Base-by-base conservation (phyloP, 2,329 filamentous ascomycete genomes). In the Aspergillus awamori region DNA sequence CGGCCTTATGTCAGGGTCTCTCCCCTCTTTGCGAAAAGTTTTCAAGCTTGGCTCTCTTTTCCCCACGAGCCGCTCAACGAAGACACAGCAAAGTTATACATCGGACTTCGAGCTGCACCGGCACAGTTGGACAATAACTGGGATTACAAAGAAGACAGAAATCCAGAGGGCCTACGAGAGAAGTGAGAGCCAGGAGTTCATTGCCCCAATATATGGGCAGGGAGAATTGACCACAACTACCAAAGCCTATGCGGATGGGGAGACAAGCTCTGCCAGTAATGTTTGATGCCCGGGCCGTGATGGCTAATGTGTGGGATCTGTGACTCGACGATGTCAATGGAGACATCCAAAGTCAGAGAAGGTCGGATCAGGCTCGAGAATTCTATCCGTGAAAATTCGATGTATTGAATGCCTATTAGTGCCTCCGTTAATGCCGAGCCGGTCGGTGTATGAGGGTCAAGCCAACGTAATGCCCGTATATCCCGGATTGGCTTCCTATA, bases 141-240 rank as follows among this genome's bases (percentile, higher is more conserved):
- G 53, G 10, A 60, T 60, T 24, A 54, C 41, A 6, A 62, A 62
- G 57, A 57, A 39, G 28, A 59, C 60, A 0, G 57, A 62, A 53
- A 58, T 62, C 3, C 15, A 36, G 33, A 53, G 57, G 15, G 57
- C 48, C 15, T 41, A 26, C 8, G 57, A 59, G 17, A 13, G 17
- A 15, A 54, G 51, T 26, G 57, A 52, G 17, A 54, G 49, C 24
- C 57, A 54, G 49, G 57, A 54, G 11, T 39, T 20, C n/a, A 59
- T 59, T 30, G 41, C 57, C 20, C 39, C 57, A 20, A 33, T 45
- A 4, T 56, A 56, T 17, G 47, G 47, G n/a, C 47, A 30, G 47
- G 47, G 26, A n/a, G 26, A 30, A 45, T 28, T 49, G 45, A 49
- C 47, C n/a, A 51, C 47, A 2, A 51, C 47, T 17, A 33, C 47